Conservation (phyloP, 352 stramenopile genomes). For the Globisporangium middletonii region DNA sequence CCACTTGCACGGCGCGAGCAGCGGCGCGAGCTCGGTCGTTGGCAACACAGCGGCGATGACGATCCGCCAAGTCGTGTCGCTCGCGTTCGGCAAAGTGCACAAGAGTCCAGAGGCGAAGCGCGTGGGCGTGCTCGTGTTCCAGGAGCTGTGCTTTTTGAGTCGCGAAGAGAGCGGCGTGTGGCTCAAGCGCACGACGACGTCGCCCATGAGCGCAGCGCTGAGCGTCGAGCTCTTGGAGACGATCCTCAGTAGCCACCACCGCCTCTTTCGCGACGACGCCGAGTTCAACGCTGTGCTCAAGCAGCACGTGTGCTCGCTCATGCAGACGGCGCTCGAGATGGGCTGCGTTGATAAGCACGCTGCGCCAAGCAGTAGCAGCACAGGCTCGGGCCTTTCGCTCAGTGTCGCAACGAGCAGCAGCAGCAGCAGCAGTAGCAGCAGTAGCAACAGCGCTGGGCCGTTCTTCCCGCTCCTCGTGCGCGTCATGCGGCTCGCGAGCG, state of each 20-base stretch:
- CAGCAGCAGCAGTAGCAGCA: conserved; percentile 33
- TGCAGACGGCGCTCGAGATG: conserved; percentile 67
- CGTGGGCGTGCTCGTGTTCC: conserved; percentile 79
- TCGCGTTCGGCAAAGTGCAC: conserved; percentile 81
- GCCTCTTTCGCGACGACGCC: conserved; percentile 59
- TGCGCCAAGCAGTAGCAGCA: conserved; percentile 14
- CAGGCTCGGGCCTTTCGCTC: conserved; percentile 22
- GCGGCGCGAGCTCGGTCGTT: conserved; percentile 69
- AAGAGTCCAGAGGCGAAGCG: conserved; percentile 62
- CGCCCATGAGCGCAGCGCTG: conserved; percentile 69
- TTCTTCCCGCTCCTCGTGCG: conserved; percentile 83
- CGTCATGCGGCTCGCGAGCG: conserved; percentile 75
- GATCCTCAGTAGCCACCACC: conserved; percentile 52
- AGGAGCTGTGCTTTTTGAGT: conserved; percentile 84
- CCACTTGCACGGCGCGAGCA: conserved; percentile 69
- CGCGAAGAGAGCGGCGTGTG: conserved; percentile 78
- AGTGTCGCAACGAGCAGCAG: conserved; percentile 13
- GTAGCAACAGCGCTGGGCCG: conserved; percentile 18
- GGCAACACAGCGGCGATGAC: conserved; percentile 86
- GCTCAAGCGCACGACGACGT: conserved; percentile 76
- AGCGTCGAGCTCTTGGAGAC: conserved; percentile 78
- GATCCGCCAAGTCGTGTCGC: conserved; percentile 82
- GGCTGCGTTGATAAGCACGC: conserved; percentile 44
- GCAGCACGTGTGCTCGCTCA: conserved; percentile 70
- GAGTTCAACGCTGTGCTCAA: conserved; percentile 79